Conservation (phyloP, 2,329 filamentous ascomycete species). For the Huntiella bhutanensis region DNA sequence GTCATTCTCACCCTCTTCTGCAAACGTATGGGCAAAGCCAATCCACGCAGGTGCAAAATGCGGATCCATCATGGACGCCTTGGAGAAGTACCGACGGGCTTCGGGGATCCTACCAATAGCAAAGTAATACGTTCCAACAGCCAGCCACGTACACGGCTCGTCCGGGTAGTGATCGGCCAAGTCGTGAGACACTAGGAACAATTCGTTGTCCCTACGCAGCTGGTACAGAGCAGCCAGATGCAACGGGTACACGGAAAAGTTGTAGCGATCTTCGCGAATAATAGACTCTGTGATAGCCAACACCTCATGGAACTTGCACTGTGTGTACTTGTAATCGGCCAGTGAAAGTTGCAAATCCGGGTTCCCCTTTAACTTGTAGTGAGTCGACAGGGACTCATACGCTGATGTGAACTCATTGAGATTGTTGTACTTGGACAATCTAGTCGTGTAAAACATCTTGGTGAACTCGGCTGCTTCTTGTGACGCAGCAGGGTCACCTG, state of each 20-base stretch:
- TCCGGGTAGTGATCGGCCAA: conserved; percentile 81
- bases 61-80: conserved; percentile 91
- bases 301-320: conserved; percentile 82
- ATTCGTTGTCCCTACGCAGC: conserved; percentile 64
- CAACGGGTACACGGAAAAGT: conserved; percentile 73
- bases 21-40: conserved; percentile 95
- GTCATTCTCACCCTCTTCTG: conserved; percentile 91
- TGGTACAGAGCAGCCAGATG: conserved; percentile 85
- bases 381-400: conserved; percentile 77
- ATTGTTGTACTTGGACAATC: conserved; percentile 86
- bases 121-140: conserved; percentile 89
- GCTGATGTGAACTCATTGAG: conserved; percentile 66
- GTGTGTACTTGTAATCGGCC: conserved; percentile 81
- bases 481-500: conserved; percentile 44
- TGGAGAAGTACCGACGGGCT: conserved; percentile 87
- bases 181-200: conserved; percentile 85
- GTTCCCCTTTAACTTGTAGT: conserved; percentile 75
- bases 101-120: conserved; percentile 78
- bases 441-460: conserved; percentile 88
- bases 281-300: conserved; percentile 69
- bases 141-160: conserved; percentile 82
- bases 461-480: conserved; percentile 88
- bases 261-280: conserved; percentile 67
- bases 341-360: conserved; percentile 78
- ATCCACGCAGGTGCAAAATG: conserved; percentile 98